Evolutionary conservation across 2,329 filamentous ascomycete genomes (phyloP).

Genomic region (Arthrobotrys iridis): DNA sequence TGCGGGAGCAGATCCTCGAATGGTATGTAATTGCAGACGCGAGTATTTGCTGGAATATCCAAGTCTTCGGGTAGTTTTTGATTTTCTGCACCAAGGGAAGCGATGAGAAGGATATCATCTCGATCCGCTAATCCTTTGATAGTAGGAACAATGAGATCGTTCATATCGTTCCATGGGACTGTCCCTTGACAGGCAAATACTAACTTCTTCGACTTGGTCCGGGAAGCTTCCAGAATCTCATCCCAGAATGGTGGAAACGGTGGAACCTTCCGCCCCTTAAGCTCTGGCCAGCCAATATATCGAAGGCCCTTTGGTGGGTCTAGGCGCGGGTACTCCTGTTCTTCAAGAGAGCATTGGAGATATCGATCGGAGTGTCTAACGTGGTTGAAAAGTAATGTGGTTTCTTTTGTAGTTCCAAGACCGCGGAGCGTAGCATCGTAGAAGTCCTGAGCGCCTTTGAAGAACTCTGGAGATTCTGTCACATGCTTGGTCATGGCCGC

Average conservation of each 20-base stretch:
- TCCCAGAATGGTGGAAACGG: slow-evolving; percentile 64
- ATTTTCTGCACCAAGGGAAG: slow-evolving; percentile 59
- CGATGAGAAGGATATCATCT: slow-evolving; percentile 63
- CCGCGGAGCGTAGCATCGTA: slow-evolving; percentile 58
- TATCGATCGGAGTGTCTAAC: slow-evolving; percentile 33
- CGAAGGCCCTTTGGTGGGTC: slow-evolving; percentile 38
- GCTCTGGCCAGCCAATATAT: slow-evolving; percentile 49
- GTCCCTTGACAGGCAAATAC: slow-evolving; percentile 66
- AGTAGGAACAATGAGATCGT: slow-evolving; percentile 64
- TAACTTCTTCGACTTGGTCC: slow-evolving; percentile 62
- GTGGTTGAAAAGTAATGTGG: slow-evolving; percentile 25
- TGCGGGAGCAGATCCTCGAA: slow-evolving; percentile 65
- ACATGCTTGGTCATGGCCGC: slow-evolving; percentile 56
- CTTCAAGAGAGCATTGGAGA: slow-evolving; percentile 47
- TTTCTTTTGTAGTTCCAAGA: slow-evolving; percentile 59
- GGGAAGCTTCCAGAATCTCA: slow-evolving; percentile 60
- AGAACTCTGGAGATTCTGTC: slow-evolving; percentile 15
- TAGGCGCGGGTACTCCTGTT: slow-evolving; percentile 41
- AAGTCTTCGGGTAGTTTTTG: slow-evolving; percentile 58
- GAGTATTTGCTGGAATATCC: slow-evolving; percentile 62
- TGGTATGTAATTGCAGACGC: slow-evolving; percentile 65
- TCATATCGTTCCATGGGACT: slow-evolving; percentile 60
- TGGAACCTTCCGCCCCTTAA: slow-evolving; percentile 45
- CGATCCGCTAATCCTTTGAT: slow-evolving; percentile 63
- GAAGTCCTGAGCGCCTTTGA: slow-evolving; percentile 56